Percentiles rank a stretch among this genome's conserved stretches.
Conservation (phyloP, 78 protist species). For the Dictyostelium intermedium region DNA sequence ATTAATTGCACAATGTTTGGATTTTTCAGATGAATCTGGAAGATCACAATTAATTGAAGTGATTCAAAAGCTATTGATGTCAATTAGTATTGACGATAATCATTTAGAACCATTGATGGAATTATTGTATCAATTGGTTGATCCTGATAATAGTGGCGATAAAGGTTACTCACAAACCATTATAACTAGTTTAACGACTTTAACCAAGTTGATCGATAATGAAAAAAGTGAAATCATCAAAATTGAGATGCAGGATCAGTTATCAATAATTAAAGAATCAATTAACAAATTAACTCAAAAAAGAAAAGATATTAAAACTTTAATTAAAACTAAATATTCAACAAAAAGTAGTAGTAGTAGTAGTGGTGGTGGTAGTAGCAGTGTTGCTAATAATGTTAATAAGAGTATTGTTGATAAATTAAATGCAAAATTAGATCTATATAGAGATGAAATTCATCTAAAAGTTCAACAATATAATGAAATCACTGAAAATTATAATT, state of each 20-base stretch:
- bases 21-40: slow-evolving; percentile 65
- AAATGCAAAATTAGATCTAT: background rate
- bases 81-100: slow-evolving; percentile 17
- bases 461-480: background rate
- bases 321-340: background rate
- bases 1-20: slow-evolving; percentile 14
- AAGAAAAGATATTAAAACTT: background rate
- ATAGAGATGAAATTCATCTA: background rate
- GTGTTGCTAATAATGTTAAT: background rate
- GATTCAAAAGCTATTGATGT: background rate
- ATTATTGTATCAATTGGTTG: background rate
- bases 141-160: background rate
- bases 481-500: background rate
- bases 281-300: background rate
- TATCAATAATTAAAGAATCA: background rate
- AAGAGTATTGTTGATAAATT: background rate
- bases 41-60: background rate
- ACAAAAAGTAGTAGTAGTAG: background rate
- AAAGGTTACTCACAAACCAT: background rate
- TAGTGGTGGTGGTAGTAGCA: no score
- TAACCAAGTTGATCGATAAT: background rate
- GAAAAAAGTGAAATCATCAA: background rate
- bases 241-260: background rate
- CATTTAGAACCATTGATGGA: slow-evolving; percentile 40
- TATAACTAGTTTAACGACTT: background rate